Conservation (phyloP, 1,284 basidiomycete species). For the Ustilago cynodontis region DNA sequence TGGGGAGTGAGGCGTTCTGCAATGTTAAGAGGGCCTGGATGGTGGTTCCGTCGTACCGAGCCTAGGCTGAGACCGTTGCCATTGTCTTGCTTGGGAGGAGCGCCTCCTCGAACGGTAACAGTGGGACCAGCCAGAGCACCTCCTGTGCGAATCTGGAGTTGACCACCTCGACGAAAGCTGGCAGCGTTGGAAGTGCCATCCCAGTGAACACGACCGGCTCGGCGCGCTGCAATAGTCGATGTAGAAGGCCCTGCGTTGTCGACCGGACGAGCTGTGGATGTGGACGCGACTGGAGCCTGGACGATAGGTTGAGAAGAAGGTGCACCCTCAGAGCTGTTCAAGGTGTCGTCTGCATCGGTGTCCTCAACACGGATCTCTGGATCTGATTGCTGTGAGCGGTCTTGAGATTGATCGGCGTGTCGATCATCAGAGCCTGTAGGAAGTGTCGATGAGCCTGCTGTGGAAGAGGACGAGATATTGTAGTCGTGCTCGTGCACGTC, state of each 20-base stretch:
- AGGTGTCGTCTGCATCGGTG: slow-evolving; percentile 18
- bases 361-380: slow-evolving; percentile 21
- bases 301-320: neutral
- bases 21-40: slow-evolving; percentile 65
- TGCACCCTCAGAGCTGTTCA: slow-evolving; percentile 12
- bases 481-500: slow-evolving; percentile 7
- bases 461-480: slow-evolving; percentile 30
- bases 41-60: slow-evolving; percentile 54
- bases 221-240: slow-evolving; percentile 16
- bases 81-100: slow-evolving; percentile 14
- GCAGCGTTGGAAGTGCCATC: slow-evolving; percentile 49
- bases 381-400: slow-evolving; percentile 10
- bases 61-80: slow-evolving; percentile 30
- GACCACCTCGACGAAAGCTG: slow-evolving; percentile 35
- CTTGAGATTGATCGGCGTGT: neutral
- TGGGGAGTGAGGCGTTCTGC: slow-evolving; percentile 43
- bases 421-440: slow-evolving; percentile 24
- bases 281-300: slow-evolving; percentile 7
- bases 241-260: slow-evolving; percentile 2
- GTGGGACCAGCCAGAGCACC: slow-evolving; percentile 48
- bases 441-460: slow-evolving; percentile 36
- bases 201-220: slow-evolving; percentile 49
- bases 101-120: slow-evolving; percentile 53
- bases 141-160: slow-evolving; percentile 36
- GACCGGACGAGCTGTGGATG: slow-evolving; percentile 15